Percentiles rank a stretch among this genome's conserved stretches.
phyloP scores from a whole-genome alignment of 2,329 filamentous ascomycete genomes.

The Paradendryphiella salina region DNA sequence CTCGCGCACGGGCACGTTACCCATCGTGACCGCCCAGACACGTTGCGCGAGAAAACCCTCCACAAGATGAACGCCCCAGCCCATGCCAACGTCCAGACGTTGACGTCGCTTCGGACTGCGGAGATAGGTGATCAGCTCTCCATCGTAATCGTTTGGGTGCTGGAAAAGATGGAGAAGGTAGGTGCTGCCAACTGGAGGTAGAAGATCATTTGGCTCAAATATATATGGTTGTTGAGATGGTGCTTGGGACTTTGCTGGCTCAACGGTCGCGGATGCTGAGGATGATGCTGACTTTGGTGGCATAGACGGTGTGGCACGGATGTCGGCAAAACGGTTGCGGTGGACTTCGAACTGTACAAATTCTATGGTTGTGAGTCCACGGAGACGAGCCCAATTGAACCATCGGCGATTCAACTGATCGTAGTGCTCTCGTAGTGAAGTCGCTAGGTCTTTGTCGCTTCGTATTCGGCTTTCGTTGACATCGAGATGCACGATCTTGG shows the following conservation, averaged over 20 bases:
- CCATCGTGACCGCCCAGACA: constrained; percentile 40
- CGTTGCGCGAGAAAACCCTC: constrained; percentile 46
- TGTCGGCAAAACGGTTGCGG: constrained; percentile 48
- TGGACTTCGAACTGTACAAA: constrained; percentile 49
- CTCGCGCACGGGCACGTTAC: no score
- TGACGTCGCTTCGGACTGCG: constrained; percentile 42
- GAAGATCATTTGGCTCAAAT: constrained; percentile 45
- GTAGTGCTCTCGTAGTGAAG: constrained; percentile 42
- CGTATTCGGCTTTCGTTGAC: constrained; percentile 38
- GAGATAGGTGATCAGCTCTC: constrained; percentile 44
- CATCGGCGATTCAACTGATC: constrained; percentile 40
- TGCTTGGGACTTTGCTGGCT: constrained; percentile 15
- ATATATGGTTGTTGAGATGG: constrained; percentile 39
- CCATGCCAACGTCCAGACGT: constrained; percentile 42
- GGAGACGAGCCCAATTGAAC: constrained; percentile 39
- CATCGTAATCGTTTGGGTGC: constrained; percentile 48
- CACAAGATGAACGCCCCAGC: constrained; percentile 48
- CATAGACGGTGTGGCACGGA: constrained; percentile 45
- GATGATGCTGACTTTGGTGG: constrained; percentile 28
- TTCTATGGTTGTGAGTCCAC: constrained; percentile 44
- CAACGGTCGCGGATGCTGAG: constrained; percentile 8
- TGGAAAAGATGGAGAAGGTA: constrained; percentile 48
- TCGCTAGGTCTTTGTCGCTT: constrained; percentile 45
- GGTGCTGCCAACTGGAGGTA: constrained; percentile 45
- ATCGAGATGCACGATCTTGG: constrained; percentile 46